A percentile compares a stretch with the other conserved stretches of the same genome.
Evolutionary conservation across 75 land plant species (phyloP).

Genomic region (Isoetes taiwanensis): DNA sequence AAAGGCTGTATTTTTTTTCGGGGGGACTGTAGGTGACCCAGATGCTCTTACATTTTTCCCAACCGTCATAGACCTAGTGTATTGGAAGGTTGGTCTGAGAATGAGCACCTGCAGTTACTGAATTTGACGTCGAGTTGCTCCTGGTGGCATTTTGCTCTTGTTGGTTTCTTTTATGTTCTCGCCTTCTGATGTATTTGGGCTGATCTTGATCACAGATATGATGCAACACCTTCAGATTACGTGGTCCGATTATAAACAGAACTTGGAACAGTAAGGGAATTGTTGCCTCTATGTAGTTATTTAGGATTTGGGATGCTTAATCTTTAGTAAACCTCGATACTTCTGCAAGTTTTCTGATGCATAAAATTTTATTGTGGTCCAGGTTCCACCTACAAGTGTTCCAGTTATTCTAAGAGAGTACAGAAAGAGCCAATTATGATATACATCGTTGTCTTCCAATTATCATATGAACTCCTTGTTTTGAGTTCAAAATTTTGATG

Average conservation of each 20-base stretch:
- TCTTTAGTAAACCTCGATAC: no score
- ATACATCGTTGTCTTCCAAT: no score
- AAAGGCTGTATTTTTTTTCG: no score
- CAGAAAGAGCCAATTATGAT: no score
- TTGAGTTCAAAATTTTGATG: no score
- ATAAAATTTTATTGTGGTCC: conserved; percentile 16
- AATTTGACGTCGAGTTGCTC: conserved; percentile 93
- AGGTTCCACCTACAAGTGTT: conserved; percentile 95
- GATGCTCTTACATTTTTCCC: conserved; percentile 62
- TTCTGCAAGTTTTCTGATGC: background rate
- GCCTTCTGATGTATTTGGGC: background rate
- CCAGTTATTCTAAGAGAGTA: conserved; percentile 99
- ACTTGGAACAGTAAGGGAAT: conserved; percentile 75
- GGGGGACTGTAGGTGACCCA: conserved; percentile 90
- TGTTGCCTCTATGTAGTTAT: background rate
- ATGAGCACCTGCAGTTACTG: conserved; percentile 61
- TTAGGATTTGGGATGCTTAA: no score
- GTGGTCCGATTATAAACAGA: conserved; percentile 85
- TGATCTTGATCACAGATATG: conserved; percentile 50
- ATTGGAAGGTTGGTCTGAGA: conserved; percentile 52
- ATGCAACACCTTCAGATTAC: conserved; percentile 91
- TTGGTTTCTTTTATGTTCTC: no score
- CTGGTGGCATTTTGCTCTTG: no score
- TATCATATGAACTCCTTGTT: no score
- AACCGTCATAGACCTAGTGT: conserved; percentile 48